A percentile compares a stretch with the other conserved stretches of the same genome.
These are phyloP conservation scores for Clarireedia monteithiana DNA, from an alignment of 2,329 filamentous ascomycete genomes.

Conservation along the genomic window DNA sequence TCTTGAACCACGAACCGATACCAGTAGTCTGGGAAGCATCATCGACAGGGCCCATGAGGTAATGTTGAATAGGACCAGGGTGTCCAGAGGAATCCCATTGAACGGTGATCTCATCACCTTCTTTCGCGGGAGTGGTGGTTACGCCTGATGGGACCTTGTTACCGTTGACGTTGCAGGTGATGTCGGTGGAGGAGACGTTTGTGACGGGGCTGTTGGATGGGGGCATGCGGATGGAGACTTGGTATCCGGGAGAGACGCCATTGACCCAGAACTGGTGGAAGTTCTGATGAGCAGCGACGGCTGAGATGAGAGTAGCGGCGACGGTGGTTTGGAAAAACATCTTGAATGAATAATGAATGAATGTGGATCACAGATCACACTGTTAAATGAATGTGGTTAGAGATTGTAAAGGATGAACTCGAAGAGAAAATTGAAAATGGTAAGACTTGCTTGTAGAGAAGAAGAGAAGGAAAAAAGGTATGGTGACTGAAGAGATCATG, in stretches of 20 bases:
- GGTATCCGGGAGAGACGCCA: constrained; percentile 29
- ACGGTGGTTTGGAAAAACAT: constrained; percentile 25
- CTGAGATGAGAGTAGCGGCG: constrained; percentile 21
- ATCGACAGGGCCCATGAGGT: constrained; percentile 29
- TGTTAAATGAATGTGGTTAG: constrained; percentile 17
- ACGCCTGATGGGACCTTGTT: constrained; percentile 27
- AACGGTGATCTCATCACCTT: constrained; percentile 31
- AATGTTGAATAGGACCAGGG: constrained; percentile 35
- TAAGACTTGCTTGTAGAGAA: constrained; percentile 5
- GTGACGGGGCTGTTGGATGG: constrained; percentile 42
- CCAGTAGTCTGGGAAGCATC: constrained; percentile 24
- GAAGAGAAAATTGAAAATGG: neutral
- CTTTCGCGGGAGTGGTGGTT: constrained; percentile 27
- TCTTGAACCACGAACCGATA: constrained; percentile 28
- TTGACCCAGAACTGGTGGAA: constrained; percentile 37
- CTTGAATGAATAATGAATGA: neutral
- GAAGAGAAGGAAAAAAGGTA: neutral
- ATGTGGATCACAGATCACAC: constrained; percentile 21
- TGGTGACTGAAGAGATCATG: neutral
- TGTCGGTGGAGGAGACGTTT: constrained; percentile 38
- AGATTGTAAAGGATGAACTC: neutral
- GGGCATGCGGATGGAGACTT: constrained; percentile 36
- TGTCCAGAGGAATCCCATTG: constrained; percentile 33
- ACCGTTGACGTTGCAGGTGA: constrained; percentile 41
- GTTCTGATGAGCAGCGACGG: constrained; percentile 33